Evolutionary conservation across 257 asterid genomes (phyloP).

Genomic region (Solanum phureja): DNA sequence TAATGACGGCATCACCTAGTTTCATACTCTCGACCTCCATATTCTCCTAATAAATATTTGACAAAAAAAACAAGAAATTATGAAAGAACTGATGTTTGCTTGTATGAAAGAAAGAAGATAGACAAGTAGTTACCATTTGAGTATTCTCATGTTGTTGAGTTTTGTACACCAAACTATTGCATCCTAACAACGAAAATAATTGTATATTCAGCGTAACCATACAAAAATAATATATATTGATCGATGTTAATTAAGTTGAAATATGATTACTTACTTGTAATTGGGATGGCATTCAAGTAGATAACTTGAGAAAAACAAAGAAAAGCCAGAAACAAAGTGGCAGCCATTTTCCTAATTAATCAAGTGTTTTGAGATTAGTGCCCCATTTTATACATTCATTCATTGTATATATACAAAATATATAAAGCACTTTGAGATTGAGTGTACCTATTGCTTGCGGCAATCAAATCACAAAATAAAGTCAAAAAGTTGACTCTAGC

Average conservation of each 20-base stretch:
- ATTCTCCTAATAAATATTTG: conserved; percentile 13
- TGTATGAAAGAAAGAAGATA: neutral
- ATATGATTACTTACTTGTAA: conserved; percentile 28
- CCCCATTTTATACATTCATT: conserved; percentile 22
- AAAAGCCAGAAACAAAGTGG: conserved; percentile 15
- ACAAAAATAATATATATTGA: neutral
- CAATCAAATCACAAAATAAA: conserved; percentile 9
- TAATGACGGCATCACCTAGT: neutral
- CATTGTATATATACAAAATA: neutral
- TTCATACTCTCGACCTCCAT: neutral
- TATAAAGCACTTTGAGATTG: neutral
- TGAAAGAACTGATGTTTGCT: neutral
- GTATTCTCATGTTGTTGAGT: conserved; percentile 6
- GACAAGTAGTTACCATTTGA: conserved; percentile 16
- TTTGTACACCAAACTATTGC: conserved; percentile 18
- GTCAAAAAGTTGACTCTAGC: conserved; percentile 15
- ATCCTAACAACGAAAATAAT: conserved; percentile 17
- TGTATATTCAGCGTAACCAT: neutral
- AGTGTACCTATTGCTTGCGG: conserved; percentile 18
- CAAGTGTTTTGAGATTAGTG: neutral
- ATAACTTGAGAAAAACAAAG: conserved; percentile 31
- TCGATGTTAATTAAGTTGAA: neutral
- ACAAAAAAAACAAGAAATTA: neutral
- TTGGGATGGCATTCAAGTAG: conserved; percentile 34
- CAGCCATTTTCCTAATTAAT: conserved; percentile 19